A percentile compares a stretch with the other conserved stretches of the same genome.
These are phyloP conservation scores for Coemansia furcata DNA, from an alignment of 192 early-diverging fungal species.

Conservation along the genomic window DNA sequence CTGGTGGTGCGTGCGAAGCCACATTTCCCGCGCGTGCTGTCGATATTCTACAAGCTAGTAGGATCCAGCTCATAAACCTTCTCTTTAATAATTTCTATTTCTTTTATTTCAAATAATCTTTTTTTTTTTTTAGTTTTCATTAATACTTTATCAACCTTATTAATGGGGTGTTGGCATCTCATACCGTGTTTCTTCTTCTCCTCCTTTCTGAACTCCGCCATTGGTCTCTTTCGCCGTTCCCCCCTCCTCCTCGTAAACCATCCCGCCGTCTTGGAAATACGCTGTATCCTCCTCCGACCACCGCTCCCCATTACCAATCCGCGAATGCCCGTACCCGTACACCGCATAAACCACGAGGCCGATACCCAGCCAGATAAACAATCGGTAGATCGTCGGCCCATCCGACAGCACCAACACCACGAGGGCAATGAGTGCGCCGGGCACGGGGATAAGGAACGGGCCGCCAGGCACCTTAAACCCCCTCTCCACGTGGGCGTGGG, in stretches of 20 bases:
- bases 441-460: constrained; percentile 63
- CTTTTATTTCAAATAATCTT: constrained; percentile 5
- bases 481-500: constrained; percentile 64
- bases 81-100: background rate
- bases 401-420: constrained; percentile 67
- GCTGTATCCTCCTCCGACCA: constrained; percentile 46
- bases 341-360: constrained; percentile 74
- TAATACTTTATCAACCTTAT: background rate
- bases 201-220: too few species aligned
- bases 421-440: constrained; percentile 60
- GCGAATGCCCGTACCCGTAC: constrained; percentile 67
- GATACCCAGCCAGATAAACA: constrained; percentile 75
- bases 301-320: constrained; percentile 57
- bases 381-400: constrained; percentile 63
- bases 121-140: background rate
- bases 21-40: constrained; percentile 34
- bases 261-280: constrained; percentile 32
- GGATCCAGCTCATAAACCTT: constrained; percentile 9
- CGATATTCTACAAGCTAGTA: constrained; percentile 50
- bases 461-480: constrained; percentile 71
- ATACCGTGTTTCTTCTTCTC: background rate
- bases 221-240: too few species aligned
- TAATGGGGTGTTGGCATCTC: background rate
- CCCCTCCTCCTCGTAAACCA: background rate
- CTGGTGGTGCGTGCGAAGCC: constrained; percentile 12